Conservation (phyloP, 169 alveolate species). For the Plasmodium coatneyi region DNA sequence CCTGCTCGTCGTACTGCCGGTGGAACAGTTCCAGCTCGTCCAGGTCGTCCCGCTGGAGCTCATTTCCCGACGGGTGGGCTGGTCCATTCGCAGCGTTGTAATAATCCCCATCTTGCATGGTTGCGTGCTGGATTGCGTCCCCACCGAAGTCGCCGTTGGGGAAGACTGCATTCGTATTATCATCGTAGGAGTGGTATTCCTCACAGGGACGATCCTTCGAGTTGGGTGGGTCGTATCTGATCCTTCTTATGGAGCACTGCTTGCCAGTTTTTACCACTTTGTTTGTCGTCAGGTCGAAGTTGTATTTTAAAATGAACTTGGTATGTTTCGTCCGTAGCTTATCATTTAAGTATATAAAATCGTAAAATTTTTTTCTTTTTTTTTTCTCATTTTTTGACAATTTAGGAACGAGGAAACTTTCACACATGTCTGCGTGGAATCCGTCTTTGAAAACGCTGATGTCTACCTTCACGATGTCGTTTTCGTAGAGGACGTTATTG, state of each 20-base stretch:
- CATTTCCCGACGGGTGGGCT: background rate
- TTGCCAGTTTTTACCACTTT: slow-evolving; percentile 33
- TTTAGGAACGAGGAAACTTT: slow-evolving; percentile 78
- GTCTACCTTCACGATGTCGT: slow-evolving; percentile 82
- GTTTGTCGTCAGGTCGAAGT: slow-evolving; percentile 29
- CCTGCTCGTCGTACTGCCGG: slow-evolving; percentile 22
- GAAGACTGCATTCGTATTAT: slow-evolving; percentile 5
- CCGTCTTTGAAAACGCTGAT: slow-evolving; percentile 81
- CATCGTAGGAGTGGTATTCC: background rate
- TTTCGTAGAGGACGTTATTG: slow-evolving; percentile 77
- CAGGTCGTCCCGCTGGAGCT: background rate
- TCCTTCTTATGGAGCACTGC: background rate
- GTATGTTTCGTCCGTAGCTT: slow-evolving; percentile 21
- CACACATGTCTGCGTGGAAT: slow-evolving; percentile 84
- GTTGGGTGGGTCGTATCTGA: slow-evolving; percentile 39
- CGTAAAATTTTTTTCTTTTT: slow-evolving; percentile 42
- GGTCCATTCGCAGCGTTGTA: background rate
- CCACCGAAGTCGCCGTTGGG: background rate
- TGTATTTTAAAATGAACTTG: slow-evolving; percentile 35
- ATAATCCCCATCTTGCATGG: background rate
- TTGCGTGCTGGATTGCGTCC: background rate
- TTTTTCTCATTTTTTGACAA: slow-evolving; percentile 29
- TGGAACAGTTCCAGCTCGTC: slow-evolving; percentile 38
- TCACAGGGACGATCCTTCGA: slow-evolving; percentile 6
- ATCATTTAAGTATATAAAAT: slow-evolving; percentile 56